Percentiles rank a stretch among this genome's conserved stretches.
Conservation (phyloP, 495 filamentous ascomycete species). For the Penicillium steckii region DNA sequence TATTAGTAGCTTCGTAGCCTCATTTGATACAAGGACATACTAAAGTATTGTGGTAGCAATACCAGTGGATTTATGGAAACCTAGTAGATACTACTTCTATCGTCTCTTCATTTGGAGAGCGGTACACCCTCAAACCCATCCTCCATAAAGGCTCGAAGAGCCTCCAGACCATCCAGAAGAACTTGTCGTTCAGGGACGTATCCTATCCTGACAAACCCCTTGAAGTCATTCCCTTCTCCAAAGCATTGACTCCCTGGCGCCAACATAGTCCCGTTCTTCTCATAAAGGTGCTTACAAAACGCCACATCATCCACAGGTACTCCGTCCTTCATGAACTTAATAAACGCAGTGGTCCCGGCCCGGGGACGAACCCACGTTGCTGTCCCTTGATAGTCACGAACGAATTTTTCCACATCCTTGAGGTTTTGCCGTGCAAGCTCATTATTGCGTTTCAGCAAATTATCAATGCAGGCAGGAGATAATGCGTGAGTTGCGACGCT, state of each 20-base stretch:
- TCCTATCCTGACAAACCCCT: slow-evolving; percentile 75
- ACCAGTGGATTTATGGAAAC: too few relatives aligned
- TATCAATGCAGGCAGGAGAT: slow-evolving; percentile 54
- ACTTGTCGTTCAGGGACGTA: slow-evolving; percentile 70
- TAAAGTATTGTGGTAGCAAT: too few relatives aligned
- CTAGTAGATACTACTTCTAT: too few relatives aligned
- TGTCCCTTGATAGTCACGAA: slow-evolving; percentile 54
- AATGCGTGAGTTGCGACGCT: slow-evolving; percentile 72
- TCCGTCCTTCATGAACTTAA: slow-evolving; percentile 62
- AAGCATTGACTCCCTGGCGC: slow-evolving; percentile 76
- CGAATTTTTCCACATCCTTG: slow-evolving; percentile 60
- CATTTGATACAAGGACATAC: too few relatives aligned
- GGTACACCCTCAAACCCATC: slow-evolving; percentile 32
- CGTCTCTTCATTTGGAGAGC: neutral
- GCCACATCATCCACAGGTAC: slow-evolving; percentile 64
- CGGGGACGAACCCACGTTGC: slow-evolving; percentile 69
- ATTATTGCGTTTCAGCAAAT: slow-evolving; percentile 65
- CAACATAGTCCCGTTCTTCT: slow-evolving; percentile 72
- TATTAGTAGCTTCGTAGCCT: too few relatives aligned
- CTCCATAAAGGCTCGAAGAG: slow-evolving; percentile 60
- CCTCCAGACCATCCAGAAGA: slow-evolving; percentile 61
- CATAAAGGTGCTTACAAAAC: slow-evolving; percentile 66
- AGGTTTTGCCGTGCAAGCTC: slow-evolving; percentile 69
- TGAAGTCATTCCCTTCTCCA: slow-evolving; percentile 64
- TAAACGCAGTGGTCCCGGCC: slow-evolving; percentile 79